A percentile compares a stretch with the other conserved stretches of the same genome.
Conservation (phyloP, 495 filamentous ascomycete species). For the Penicillium fimorum region DNA sequence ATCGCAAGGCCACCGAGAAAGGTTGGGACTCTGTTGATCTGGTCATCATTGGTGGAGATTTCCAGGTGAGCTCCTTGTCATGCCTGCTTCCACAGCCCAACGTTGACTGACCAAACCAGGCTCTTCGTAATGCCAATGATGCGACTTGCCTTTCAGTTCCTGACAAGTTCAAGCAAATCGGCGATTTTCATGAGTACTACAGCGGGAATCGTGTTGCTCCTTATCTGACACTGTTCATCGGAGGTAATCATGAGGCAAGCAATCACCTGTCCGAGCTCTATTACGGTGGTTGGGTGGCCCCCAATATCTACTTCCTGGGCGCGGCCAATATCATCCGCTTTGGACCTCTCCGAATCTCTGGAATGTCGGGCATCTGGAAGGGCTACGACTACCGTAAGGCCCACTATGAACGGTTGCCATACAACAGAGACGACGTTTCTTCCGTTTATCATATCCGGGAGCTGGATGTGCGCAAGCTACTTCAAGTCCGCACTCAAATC, state of each 20-base stretch:
- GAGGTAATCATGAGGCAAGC: slow-evolving; percentile 91
- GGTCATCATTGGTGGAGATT: slow-evolving; percentile 87
- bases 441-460: slow-evolving; percentile 86
- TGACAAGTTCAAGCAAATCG: slow-evolving; percentile 74
- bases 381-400: slow-evolving; percentile 75
- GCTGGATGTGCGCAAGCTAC: slow-evolving; percentile 84
- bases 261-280: slow-evolving; percentile 85
- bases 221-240: slow-evolving; percentile 86
- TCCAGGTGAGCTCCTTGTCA: slow-evolving; percentile 57
- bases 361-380: slow-evolving; percentile 91
- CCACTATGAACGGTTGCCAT: slow-evolving; percentile 85
- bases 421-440: slow-evolving; percentile 66
- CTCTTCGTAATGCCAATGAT: slow-evolving; percentile 84
- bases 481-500: slow-evolving; percentile 78
- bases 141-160: slow-evolving; percentile 85
- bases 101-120: slow-evolving; percentile 45
- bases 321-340: slow-evolving; percentile 83
- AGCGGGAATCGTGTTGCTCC: slow-evolving; percentile 73
- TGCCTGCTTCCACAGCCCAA: background rate
- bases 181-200: slow-evolving; percentile 94
- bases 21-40: slow-evolving; percentile 77
- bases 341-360: slow-evolving; percentile 83
- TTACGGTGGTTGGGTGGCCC: slow-evolving; percentile 96
- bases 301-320: slow-evolving; percentile 94
- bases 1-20: slow-evolving; percentile 57